Conservation (phyloP, 495 filamentous ascomycete species). For the Neurospora sp. region DNA sequence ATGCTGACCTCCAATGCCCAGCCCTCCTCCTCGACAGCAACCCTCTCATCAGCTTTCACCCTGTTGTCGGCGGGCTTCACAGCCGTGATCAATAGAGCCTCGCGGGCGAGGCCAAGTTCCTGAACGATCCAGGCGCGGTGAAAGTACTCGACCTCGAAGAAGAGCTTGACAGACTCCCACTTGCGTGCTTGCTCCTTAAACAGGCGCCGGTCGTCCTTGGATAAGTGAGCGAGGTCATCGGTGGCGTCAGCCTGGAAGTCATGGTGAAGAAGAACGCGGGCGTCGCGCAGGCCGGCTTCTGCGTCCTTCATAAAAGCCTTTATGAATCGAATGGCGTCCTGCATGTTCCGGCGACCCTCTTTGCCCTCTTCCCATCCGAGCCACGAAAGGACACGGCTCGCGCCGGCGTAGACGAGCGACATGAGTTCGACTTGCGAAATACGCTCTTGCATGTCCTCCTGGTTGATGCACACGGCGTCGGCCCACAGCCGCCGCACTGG, state of each 20-base stretch:
- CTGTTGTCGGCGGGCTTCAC: background rate
- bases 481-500: conserved; percentile 19
- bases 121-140: conserved; percentile 18
- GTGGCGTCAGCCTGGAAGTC: background rate
- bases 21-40: background rate
- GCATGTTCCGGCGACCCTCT: conserved; percentile 2
- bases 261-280: conserved; percentile 8
- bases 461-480: conserved; percentile 30
- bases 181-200: conserved; percentile 7
- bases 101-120: conserved; percentile 12
- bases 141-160: conserved; percentile 14
- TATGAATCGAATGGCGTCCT: conserved; percentile 9
- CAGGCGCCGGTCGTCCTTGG: conserved; percentile 2
- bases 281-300: conserved; percentile 1
- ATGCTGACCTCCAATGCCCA: conserved; percentile 1
- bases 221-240: background rate
- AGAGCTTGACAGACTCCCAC: conserved; percentile 8
- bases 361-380: conserved; percentile 16
- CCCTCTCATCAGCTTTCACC: background rate
- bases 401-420: conserved; percentile 21
- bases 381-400: conserved; percentile 15
- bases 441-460: conserved; percentile 23
- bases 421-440: conserved; percentile 27
- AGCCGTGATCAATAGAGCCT: conserved; percentile 8
- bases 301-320: conserved; percentile 10